Conservation (phyloP, 1,284 basidiomycete genomes). For the Trichosporon sp. region DNA sequence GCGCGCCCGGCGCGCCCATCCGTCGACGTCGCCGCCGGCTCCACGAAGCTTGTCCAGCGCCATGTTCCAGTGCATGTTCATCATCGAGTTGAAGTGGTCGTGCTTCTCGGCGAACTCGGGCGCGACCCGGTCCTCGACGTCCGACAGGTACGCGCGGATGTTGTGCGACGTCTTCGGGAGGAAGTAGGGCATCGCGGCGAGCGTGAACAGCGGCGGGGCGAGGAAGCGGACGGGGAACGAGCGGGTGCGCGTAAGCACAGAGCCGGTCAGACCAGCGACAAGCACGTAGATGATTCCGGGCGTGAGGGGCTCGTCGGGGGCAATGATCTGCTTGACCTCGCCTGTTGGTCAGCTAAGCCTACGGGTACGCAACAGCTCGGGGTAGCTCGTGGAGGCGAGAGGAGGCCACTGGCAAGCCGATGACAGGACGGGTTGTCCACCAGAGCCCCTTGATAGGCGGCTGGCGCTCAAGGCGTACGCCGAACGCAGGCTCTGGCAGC, state of each 20-base stretch:
- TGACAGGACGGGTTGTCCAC: too few species aligned
- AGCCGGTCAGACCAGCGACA: slow-evolving; percentile 77
- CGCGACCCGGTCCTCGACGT: slow-evolving; percentile 66
- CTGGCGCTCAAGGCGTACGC: too few species aligned
- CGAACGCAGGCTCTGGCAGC: too few species aligned
- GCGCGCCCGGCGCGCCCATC: slow-evolving; percentile 53
- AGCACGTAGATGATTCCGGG: slow-evolving; percentile 83
- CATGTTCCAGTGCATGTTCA: slow-evolving; percentile 58
- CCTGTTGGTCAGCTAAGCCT: slow-evolving; percentile 53
- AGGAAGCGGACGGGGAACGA: slow-evolving; percentile 60
- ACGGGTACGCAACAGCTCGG: too few species aligned
- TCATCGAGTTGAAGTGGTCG: slow-evolving; percentile 61
- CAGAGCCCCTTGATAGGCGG: too few species aligned
- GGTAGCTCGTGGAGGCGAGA: too few species aligned
- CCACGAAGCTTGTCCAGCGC: slow-evolving; percentile 53
- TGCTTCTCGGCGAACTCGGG: slow-evolving; percentile 66
- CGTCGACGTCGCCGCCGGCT: slow-evolving; percentile 42
- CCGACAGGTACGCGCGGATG: slow-evolving; percentile 61
- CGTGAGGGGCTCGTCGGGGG: slow-evolving; percentile 72
- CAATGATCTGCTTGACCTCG: slow-evolving; percentile 73
- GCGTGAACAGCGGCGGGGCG: slow-evolving; percentile 65
- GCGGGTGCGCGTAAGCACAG: slow-evolving; percentile 76
- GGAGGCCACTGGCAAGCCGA: too few species aligned
- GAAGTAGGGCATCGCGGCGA: slow-evolving; percentile 68
- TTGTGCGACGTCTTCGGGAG: slow-evolving; percentile 71